These are phyloP conservation scores for Claviceps maximensis DNA, from an alignment of 2,329 filamentous ascomycete genomes.

Conservation along the genomic window DNA sequence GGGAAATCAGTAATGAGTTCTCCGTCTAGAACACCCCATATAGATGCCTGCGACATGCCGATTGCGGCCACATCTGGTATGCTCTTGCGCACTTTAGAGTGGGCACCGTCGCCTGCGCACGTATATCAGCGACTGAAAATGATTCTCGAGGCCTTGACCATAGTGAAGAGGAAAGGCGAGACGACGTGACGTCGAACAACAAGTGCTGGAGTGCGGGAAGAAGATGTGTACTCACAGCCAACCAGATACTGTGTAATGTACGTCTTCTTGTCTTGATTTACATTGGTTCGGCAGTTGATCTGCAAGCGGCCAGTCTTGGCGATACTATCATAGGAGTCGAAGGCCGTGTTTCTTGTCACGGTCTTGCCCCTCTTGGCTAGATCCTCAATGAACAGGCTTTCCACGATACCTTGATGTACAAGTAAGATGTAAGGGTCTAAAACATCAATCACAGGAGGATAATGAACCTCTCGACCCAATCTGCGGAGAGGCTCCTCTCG, in stretches of 20 bases:
- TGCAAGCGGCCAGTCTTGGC: constrained; percentile 31
- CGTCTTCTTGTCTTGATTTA: constrained; percentile 34
- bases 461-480: constrained; percentile 54
- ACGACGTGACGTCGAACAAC: not conserved
- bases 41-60: constrained; percentile 37
- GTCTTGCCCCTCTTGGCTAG: constrained; percentile 49
- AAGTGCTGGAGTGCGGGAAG: not conserved
- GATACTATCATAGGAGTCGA: constrained; percentile 40
- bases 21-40: constrained; percentile 62
- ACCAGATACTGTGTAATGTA: constrained; percentile 51
- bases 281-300: constrained; percentile 37
- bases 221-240: constrained; percentile 39
- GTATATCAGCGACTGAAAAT: not conserved
- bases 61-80: constrained; percentile 45
- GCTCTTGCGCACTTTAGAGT: constrained; percentile 54
- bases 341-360: constrained; percentile 51
- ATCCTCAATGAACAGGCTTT: constrained; percentile 57
- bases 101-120: constrained; percentile 48
- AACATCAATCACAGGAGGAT: constrained; percentile 47
- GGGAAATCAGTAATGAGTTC: constrained; percentile 60
- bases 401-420: constrained; percentile 64
- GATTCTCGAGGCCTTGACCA: not conserved
- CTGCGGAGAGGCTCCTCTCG: constrained; percentile 39
- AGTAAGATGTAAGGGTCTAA: constrained; percentile 44
- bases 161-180: not conserved